These are phyloP conservation scores for Aulographum hederae DNA, from an alignment of 2,329 filamentous ascomycete genomes.

Conservation along the genomic window DNA sequence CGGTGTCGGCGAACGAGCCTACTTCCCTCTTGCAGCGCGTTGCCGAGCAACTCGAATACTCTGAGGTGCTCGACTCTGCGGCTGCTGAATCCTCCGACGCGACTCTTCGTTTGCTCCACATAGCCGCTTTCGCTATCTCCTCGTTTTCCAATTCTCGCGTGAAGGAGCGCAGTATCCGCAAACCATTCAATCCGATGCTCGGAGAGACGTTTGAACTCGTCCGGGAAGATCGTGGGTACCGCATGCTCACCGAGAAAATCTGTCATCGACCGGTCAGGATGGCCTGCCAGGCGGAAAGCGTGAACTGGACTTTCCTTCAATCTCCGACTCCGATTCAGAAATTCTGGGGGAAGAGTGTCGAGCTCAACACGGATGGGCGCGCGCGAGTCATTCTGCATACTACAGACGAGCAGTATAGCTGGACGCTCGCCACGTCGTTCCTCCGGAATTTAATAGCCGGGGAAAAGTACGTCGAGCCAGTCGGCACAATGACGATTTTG, in stretches of 20 bases:
- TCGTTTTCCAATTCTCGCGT: slow-evolving; percentile 65
- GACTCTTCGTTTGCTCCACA: slow-evolving; percentile 60
- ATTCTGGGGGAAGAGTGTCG: slow-evolving; percentile 95
- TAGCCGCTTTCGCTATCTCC: slow-evolving; percentile 81
- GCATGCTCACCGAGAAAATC: slow-evolving; percentile 90
- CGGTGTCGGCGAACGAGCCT: slow-evolving; percentile 89
- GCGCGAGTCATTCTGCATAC: slow-evolving; percentile 60
- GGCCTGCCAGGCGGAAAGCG: slow-evolving; percentile 80
- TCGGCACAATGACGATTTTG: slow-evolving; percentile 69
- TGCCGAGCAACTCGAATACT: slow-evolving; percentile 84
- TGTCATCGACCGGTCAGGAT: slow-evolving; percentile 81
- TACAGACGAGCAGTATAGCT: slow-evolving; percentile 60
- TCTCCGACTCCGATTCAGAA: slow-evolving; percentile 82
- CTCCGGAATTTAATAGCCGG: slow-evolving; percentile 92
- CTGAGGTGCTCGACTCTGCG: slow-evolving; percentile 62
- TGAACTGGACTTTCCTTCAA: slow-evolving; percentile 72
- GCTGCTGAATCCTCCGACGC: slow-evolving; percentile 35
- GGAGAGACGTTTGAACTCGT: slow-evolving; percentile 92
- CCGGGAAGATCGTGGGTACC: slow-evolving; percentile 69
- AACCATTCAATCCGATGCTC: slow-evolving; percentile 92
- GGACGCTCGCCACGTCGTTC: slow-evolving; percentile 77
- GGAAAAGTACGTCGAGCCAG: slow-evolving; percentile 94
- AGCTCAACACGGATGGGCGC: slow-evolving; percentile 82
- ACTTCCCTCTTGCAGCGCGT: slow-evolving; percentile 73
- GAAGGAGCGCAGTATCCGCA: slow-evolving; percentile 81